phyloP scores from a whole-genome alignment of 139 green algal species.

The Eudorina sp. region DNA sequence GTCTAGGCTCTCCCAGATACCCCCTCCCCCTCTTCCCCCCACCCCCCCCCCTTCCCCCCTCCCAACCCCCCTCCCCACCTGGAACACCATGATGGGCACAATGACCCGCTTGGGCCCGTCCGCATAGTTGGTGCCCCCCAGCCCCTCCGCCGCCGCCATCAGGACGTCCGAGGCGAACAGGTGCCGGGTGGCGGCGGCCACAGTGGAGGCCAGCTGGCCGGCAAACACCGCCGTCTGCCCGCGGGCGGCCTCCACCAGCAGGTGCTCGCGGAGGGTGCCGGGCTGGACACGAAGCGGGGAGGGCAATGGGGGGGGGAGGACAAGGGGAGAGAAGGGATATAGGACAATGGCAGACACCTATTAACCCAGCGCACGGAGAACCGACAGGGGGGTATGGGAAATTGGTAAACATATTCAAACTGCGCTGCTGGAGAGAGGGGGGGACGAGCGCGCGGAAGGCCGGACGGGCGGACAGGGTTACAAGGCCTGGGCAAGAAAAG shows the following conservation, averaged over 20 bases:
- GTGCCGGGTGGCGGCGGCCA: conserved; percentile 26
- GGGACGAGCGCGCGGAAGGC: too few relatives aligned
- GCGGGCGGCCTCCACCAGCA: conserved; percentile 39
- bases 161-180: conserved; percentile 45
- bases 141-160: conserved; percentile 14
- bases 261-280: conserved; percentile 34
- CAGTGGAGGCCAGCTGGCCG: conserved; percentile 34
- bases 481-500: too few relatives aligned
- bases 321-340: too few relatives aligned
- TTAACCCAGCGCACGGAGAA: too few relatives aligned
- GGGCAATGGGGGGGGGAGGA: not conserved
- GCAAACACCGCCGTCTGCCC: conserved; percentile 28
- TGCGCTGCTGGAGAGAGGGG: too few relatives aligned
- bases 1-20: too few relatives aligned
- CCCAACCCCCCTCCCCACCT: not conserved
- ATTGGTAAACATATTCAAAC: too few relatives aligned
- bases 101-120: conserved; percentile 11
- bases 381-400: too few relatives aligned
- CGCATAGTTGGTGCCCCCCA: not conserved
- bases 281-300: not conserved
- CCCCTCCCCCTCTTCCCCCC: not conserved
- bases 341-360: too few relatives aligned
- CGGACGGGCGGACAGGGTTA: too few relatives aligned
- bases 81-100: conserved; percentile 31
- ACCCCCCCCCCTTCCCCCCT: not conserved